These are phyloP conservation scores for Podosphaera xanthii DNA, from an alignment of 2,329 filamentous ascomycete species.

Conservation along the genomic window DNA sequence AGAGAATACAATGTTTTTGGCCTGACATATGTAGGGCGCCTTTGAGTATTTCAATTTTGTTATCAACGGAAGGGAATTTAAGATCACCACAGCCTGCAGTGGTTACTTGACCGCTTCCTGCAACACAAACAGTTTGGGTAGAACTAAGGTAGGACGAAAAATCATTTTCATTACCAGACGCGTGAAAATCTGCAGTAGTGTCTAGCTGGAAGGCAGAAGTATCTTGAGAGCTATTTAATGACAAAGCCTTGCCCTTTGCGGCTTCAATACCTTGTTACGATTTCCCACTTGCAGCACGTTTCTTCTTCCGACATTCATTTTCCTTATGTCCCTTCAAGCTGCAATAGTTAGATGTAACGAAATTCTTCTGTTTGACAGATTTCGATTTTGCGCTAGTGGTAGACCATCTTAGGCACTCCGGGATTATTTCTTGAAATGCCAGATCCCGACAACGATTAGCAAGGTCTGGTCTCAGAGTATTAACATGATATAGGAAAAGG, in stretches of 20 bases:
- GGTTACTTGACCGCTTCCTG: background rate
- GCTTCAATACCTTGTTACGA: background rate
- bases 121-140: background rate
- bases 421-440: background rate
- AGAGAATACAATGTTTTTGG: too few relatives aligned
- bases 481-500: background rate
- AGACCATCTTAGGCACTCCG: background rate
- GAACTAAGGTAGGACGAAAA: background rate
- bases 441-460: background rate
- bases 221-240: background rate
- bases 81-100: too few relatives aligned
- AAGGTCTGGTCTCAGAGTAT: background rate
- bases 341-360: background rate
- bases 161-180: background rate
- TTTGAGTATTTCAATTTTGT: too few relatives aligned
- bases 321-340: background rate
- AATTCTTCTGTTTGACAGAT: background rate
- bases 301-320: background rate
- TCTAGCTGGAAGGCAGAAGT: background rate
- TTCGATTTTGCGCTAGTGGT: background rate
- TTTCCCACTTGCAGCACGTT: background rate
- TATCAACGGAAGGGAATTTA: too few relatives aligned
- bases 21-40: too few relatives aligned
- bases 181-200: background rate
- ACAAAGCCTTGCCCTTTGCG: background rate